Percentiles rank a stretch among this genome's conserved stretches.
phyloP scores from a whole-genome alignment of 805 yeast species.

The Pichia manshurica region DNA sequence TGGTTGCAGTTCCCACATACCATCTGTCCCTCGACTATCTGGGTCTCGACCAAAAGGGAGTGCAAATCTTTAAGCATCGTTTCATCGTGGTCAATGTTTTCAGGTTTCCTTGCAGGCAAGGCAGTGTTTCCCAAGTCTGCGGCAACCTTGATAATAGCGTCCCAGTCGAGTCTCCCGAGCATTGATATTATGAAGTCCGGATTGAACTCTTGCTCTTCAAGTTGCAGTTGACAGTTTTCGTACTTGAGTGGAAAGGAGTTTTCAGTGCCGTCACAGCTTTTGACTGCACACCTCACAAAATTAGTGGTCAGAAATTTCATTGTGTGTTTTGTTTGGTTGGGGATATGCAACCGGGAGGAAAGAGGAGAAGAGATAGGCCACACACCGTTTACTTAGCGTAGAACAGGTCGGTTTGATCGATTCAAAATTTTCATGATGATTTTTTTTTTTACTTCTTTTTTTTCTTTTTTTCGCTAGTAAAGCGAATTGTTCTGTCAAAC shows the following conservation, averaged over 20 bases:
- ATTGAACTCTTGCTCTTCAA: conserved; percentile 75
- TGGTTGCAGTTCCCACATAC: conserved; percentile 81
- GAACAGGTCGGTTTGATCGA: no score
- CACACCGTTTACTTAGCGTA: no score
- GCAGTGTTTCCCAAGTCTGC: conserved; percentile 61
- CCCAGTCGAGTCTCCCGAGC: conserved; percentile 83
- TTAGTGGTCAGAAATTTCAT: conserved; percentile 97
- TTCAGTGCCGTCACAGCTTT: conserved; percentile 66
- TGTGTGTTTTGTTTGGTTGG: neutral
- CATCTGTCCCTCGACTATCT: conserved; percentile 85
- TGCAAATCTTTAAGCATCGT: conserved; percentile 72
- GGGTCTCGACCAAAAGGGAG: conserved; percentile 73
- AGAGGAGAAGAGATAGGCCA: no score
- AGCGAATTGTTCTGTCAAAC: no score
- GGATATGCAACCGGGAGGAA: no score
- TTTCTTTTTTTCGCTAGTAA: no score
- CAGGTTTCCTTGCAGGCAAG: conserved; percentile 59
- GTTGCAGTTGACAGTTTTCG: conserved; percentile 60
- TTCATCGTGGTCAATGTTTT: conserved; percentile 38
- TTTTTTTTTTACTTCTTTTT: no score
- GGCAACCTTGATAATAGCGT: conserved; percentile 73
- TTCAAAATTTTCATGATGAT: conserved; percentile 1
- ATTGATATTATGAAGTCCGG: conserved; percentile 74
- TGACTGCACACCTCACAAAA: conserved; percentile 90
- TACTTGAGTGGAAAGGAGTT: conserved; percentile 78